phyloP scores from a whole-genome alignment of 2,329 filamentous ascomycete species.

The Aspergillus bombycis region DNA sequence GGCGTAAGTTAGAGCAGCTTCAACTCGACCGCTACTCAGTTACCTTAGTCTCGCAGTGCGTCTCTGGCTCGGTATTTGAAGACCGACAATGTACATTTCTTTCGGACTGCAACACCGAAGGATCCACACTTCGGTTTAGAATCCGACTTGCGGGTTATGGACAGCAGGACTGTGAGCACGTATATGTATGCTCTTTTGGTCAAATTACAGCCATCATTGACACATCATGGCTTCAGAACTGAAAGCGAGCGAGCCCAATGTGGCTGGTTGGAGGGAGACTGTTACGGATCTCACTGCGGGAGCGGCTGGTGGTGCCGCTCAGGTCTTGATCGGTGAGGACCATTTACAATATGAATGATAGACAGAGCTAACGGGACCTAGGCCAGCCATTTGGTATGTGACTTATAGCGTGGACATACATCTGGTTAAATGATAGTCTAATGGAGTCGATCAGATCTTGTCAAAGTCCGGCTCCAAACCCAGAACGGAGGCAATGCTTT shows the following conservation, averaged over 20 bases:
- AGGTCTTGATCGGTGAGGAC: constrained; percentile 80
- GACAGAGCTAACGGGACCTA: constrained; percentile 27
- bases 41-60: not conserved
- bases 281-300: constrained; percentile 47
- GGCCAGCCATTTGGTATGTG: constrained; percentile 57
- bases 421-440: not conserved
- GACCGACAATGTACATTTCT: not conserved
- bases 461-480: constrained; percentile 95
- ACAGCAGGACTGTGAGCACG: not conserved
- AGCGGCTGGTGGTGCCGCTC: constrained; percentile 83
- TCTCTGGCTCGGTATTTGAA: not conserved
- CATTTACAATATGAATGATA: not conserved
- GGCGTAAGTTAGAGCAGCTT: no score
- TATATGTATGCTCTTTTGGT: not conserved
- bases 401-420: not conserved
- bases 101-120: not conserved
- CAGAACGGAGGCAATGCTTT: constrained; percentile 72
- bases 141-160: not conserved
- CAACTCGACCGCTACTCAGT: no score
- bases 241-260: not conserved
- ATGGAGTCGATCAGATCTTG: constrained; percentile 66
- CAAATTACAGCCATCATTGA: not conserved
- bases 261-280: not conserved
- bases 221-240: not conserved
- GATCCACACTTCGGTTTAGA: not conserved